Evolutionary conservation across 2,329 filamentous ascomycete genomes (phyloP).

Genomic region (Bipolaris bicolor): DNA sequence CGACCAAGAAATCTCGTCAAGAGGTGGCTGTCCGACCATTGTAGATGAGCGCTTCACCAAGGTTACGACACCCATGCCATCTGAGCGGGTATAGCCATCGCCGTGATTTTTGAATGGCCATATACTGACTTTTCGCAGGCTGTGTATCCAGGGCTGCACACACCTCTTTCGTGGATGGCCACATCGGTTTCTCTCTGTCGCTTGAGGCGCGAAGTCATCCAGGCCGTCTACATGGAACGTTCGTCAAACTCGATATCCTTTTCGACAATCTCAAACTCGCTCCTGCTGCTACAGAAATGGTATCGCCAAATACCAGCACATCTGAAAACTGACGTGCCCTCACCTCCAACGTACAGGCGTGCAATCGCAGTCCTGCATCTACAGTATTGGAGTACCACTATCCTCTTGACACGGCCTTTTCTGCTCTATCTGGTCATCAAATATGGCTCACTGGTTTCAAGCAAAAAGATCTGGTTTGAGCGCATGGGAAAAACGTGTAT

Average conservation of each 20-base stretch:
- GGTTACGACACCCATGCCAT: conserved; percentile 40
- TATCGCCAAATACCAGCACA: conserved; percentile 41
- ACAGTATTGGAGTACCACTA: conserved; percentile 45
- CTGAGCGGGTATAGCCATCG: conserved; percentile 37
- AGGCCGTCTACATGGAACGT: conserved; percentile 43
- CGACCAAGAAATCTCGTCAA: conserved; percentile 45
- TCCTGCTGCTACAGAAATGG: conserved; percentile 45
- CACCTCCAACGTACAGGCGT: conserved; percentile 43
- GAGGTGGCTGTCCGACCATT: conserved; percentile 44
- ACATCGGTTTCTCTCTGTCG: conserved; percentile 41
- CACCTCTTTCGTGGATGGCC: conserved; percentile 41
- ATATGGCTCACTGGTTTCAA: conserved; percentile 28
- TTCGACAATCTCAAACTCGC: conserved; percentile 41
- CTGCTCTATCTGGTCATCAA: conserved; percentile 44
- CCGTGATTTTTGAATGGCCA: background rate
- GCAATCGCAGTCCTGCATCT: conserved; percentile 44
- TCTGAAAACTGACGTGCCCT: conserved; percentile 38
- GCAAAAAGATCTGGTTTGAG: conserved; percentile 43
- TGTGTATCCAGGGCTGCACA: conserved; percentile 44
- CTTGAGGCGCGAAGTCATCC: conserved; percentile 44
- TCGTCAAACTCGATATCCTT: conserved; percentile 40
- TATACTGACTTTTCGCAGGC: conserved; percentile 26
- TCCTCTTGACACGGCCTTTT: conserved; percentile 45
- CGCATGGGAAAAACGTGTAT: conserved; percentile 44
- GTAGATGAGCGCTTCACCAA: conserved; percentile 44